phyloP scores from a whole-genome alignment of 2,329 filamentous ascomycete genomes.

The Penicillium sp. region DNA sequence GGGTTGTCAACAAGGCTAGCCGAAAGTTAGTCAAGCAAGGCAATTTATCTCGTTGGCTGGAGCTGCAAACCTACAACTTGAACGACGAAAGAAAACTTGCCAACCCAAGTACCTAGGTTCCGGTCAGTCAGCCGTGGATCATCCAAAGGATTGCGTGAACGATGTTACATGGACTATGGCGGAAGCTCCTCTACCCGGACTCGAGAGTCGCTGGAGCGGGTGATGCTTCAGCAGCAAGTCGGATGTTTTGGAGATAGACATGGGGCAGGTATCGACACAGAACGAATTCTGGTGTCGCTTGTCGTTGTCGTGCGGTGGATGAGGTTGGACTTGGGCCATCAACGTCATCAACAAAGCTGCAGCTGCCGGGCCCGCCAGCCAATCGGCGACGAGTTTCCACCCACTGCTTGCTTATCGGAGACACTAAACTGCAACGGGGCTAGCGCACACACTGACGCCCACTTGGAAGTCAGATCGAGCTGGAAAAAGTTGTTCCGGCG shows the following conservation, averaged over 20 bases:
- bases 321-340: background rate
- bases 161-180: slow-evolving; percentile 40
- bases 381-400: background rate
- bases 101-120: slow-evolving; percentile 33
- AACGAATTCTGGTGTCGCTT: background rate
- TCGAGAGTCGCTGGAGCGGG: slow-evolving; percentile 41
- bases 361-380: background rate
- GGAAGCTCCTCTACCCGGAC: slow-evolving; percentile 41
- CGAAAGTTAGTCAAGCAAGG: background rate
- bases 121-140: slow-evolving; percentile 22
- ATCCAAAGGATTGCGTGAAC: background rate
- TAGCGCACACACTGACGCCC: background rate
- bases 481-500: background rate
- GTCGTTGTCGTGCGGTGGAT: background rate
- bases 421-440: background rate
- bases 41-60: background rate
- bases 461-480: background rate
- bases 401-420: background rate
- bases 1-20: slow-evolving; percentile 41
- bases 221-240: slow-evolving; percentile 30
- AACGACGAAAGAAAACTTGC: slow-evolving; percentile 43
- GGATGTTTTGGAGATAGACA: slow-evolving; percentile 12
- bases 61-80: slow-evolving; percentile 36
- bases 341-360: background rate
- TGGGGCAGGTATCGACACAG: background rate